Base-by-base conservation (phyloP, 2,329 filamentous ascomycete genomes). In the Metarhizium anisopliae region DNA sequence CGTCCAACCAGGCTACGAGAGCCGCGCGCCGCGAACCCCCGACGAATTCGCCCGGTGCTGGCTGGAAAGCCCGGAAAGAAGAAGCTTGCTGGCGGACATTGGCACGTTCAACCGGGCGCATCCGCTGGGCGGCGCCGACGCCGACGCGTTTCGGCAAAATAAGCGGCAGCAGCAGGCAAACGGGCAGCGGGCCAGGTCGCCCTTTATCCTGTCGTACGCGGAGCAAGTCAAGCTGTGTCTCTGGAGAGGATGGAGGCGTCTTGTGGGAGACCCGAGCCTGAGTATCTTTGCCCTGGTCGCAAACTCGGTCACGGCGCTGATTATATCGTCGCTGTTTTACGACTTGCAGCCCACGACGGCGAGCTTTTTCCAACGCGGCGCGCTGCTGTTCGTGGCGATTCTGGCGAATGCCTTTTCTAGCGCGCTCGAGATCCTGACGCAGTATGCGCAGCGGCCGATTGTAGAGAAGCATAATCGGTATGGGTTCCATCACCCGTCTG, bases 381-480 rank as follows among this genome's bases (percentile, higher is more conserved):
- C 89, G 86, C 25, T 25, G 25, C 25, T 25, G 25, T 25, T 25
- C 4, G 25, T 25, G 25, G 25, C 25, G 0, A 25, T 25, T 25
- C 25, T 25, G 25, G 25, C 25, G 4, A 25, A 25, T 25, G 25
- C 25, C 3, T 25, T 25, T 25, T 25, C 25, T 4, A 25, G 25
- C 25, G 25, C 25, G 25, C 25, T 25, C 25, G 25, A 25, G 25
- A 25, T 25, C 25, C 72, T 94, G 38, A 90, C 88, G 0, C 79
- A 95, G 5, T 96, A 93, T 67, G 83, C 89, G 2, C 90, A 95
- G 79, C 86, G 92, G 43, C 87, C 89, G 1, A 95, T 96, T 63
- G 89, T 96, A 59, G 90, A 95, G 67, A 96, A 95, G 68, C 91
- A 96, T 64, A 75, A 80, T 55, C 84, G 87, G 55, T 96, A 95